These are phyloP conservation scores for Bacidia rubella DNA, from an alignment of 495 filamentous ascomycete species.

Conservation along the genomic window DNA sequence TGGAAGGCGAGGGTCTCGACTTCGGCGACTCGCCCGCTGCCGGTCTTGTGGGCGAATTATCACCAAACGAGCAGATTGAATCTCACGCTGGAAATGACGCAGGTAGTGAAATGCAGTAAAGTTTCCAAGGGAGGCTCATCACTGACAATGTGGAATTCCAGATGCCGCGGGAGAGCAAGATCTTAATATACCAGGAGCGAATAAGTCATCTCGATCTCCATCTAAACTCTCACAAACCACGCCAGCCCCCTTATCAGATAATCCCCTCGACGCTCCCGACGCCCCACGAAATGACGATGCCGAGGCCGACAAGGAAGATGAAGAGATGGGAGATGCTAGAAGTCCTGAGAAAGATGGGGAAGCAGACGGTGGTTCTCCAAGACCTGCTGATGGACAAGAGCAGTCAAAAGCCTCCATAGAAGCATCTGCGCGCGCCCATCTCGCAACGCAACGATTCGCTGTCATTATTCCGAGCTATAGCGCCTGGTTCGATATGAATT, in stretches of 20 bases:
- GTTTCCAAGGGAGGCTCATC: neutral
- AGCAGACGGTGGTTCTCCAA: slow-evolving; percentile 25
- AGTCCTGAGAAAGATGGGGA: slow-evolving; percentile 31
- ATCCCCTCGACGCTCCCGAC: slow-evolving; percentile 73
- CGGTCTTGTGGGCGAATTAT: slow-evolving; percentile 1
- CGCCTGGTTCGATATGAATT: slow-evolving; percentile 97
- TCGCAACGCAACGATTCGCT: slow-evolving; percentile 70
- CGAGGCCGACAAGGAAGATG: slow-evolving; percentile 54
- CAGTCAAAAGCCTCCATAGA: slow-evolving; percentile 71
- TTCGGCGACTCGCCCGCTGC: slow-evolving; percentile 31
- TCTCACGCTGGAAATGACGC: neutral
- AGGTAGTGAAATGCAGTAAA: neutral
- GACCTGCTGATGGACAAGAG: slow-evolving; percentile 33
- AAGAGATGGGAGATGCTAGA: slow-evolving; percentile 69
- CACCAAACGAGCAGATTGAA: slow-evolving; percentile 5
- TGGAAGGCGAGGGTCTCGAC: slow-evolving; percentile 35
- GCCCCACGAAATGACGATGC: slow-evolving; percentile 56
- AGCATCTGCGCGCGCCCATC: slow-evolving; percentile 72
- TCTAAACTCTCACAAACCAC: slow-evolving; percentile 36
- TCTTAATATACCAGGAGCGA: neutral
- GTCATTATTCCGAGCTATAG: slow-evolving; percentile 95
- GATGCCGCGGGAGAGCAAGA: neutral
- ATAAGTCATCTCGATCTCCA: slow-evolving; percentile 23
- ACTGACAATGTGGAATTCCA: neutral
- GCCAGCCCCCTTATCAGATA: slow-evolving; percentile 52